phyloP scores from a whole-genome alignment of 176 grass and related monocot species.

The Rhynchospora tenuis region DNA sequence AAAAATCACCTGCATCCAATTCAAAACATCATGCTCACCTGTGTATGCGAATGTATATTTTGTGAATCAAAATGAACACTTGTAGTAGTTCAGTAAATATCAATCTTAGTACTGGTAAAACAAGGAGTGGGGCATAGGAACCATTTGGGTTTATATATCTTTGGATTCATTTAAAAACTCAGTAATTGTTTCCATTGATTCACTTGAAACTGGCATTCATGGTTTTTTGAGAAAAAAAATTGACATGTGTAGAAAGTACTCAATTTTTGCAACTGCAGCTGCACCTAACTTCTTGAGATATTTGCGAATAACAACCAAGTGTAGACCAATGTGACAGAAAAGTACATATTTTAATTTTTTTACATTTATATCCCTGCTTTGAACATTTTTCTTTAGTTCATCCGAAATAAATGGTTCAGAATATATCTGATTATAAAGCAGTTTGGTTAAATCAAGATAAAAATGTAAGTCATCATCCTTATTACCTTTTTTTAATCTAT shows the following conservation, averaged over 20 bases:
- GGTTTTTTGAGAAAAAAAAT: not conserved
- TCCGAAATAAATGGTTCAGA: not conserved
- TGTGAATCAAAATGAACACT: not conserved
- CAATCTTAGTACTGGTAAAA: too few species aligned
- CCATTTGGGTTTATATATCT: too few species aligned
- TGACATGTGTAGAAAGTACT: not conserved
- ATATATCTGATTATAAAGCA: not conserved
- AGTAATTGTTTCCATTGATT: too few species aligned
- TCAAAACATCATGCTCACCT: not conserved
- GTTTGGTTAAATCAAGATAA: not conserved
- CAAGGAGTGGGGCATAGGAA: too few species aligned
- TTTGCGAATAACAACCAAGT: not conserved
- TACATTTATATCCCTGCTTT: not conserved
- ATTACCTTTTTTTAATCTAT: not conserved
- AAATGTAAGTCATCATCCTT: not conserved
- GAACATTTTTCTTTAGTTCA: not conserved
- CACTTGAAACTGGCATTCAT: too few species aligned
- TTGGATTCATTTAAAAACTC: too few species aligned
- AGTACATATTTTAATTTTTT: not conserved
- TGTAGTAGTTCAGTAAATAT: too few species aligned
- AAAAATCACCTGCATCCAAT: slow-evolving; percentile 59
- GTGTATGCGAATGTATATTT: not conserved
- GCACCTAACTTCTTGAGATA: not conserved
- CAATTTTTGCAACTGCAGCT: not conserved
- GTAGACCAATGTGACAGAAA: not conserved